phyloP scores from a whole-genome alignment of 1,139 yeast species.

The Zygosaccharomyces pseudobailii region DNA sequence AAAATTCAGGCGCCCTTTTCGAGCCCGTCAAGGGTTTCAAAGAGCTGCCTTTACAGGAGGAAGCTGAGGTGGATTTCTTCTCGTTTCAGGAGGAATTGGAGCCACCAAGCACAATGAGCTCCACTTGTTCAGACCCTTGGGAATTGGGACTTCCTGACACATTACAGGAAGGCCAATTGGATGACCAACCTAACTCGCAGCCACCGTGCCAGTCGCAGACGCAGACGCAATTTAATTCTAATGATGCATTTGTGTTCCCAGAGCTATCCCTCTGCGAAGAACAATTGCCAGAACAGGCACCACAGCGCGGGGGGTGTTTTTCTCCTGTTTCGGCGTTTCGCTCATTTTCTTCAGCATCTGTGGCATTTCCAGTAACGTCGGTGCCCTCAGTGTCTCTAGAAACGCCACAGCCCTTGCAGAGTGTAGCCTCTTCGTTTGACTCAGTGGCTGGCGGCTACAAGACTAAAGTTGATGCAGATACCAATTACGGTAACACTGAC shows the following conservation, averaged over 20 bases:
- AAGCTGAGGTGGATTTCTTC: not conserved
- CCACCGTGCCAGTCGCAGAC: not conserved
- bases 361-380: not conserved
- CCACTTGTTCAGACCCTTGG: not conserved
- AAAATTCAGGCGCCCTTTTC: not conserved
- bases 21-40: constrained; percentile 1
- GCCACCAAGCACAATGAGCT: not conserved
- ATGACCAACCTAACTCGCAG: not conserved
- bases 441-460: not conserved
- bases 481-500: not conserved
- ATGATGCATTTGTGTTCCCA: not conserved
- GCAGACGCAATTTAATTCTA: not conserved
- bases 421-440: not conserved
- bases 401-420: not conserved
- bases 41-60: constrained; percentile 1
- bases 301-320: not conserved
- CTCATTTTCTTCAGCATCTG: not conserved
- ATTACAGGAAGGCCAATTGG: not conserved
- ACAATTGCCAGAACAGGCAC: constrained; percentile 1
- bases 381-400: not conserved
- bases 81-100: not conserved
- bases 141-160: not conserved
- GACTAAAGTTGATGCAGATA: not conserved
- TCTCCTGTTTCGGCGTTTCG: not conserved
- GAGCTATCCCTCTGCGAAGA: not conserved